phyloP scores from a whole-genome alignment of 306 rosid genomes.

The Gastrolobium bilobum region DNA sequence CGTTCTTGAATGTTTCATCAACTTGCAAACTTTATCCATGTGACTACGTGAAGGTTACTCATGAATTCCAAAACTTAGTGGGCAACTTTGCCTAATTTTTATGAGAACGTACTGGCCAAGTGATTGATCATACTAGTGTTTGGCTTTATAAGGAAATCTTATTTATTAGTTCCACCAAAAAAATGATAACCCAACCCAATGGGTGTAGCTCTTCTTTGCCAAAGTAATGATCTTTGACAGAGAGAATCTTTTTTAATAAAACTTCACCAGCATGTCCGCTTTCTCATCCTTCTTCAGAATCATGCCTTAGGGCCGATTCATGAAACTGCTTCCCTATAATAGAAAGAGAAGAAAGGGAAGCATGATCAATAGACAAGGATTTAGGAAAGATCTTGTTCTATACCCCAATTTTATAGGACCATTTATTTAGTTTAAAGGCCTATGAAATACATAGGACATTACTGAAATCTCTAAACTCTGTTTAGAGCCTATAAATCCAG shows the following conservation, averaged over 20 bases:
- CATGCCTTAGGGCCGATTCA: too few relatives aligned
- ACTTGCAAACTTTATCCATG: constrained; percentile 41
- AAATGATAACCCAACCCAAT: too few relatives aligned
- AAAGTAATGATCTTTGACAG: constrained; percentile 1
- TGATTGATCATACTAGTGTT: constrained; percentile 17
- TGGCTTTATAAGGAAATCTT: constrained; percentile 23
- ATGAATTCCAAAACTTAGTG: constrained; percentile 25
- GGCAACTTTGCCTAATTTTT: constrained; percentile 20
- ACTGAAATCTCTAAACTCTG: too few relatives aligned
- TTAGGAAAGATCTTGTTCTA: too few relatives aligned
- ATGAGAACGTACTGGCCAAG: constrained; percentile 1
- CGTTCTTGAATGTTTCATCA: constrained; percentile 40
- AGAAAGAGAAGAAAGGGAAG: too few relatives aligned
- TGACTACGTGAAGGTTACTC: background rate
- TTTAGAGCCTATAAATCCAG: too few relatives aligned
- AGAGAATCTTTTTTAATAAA: constrained; percentile 1
- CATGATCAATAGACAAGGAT: too few relatives aligned
- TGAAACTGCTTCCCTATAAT: too few relatives aligned
- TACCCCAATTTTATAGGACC: too few relatives aligned
- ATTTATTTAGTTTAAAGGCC: too few relatives aligned
- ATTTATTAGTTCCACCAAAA: too few relatives aligned
- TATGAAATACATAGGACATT: too few relatives aligned
- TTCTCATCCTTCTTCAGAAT: background rate
- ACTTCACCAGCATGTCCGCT: background rate
- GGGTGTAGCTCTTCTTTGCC: background rate